These are phyloP conservation scores for Marchantia paleacea DNA, from an alignment of 225 moss, liverwort and hornwort genomes.

Conservation along the genomic window DNA sequence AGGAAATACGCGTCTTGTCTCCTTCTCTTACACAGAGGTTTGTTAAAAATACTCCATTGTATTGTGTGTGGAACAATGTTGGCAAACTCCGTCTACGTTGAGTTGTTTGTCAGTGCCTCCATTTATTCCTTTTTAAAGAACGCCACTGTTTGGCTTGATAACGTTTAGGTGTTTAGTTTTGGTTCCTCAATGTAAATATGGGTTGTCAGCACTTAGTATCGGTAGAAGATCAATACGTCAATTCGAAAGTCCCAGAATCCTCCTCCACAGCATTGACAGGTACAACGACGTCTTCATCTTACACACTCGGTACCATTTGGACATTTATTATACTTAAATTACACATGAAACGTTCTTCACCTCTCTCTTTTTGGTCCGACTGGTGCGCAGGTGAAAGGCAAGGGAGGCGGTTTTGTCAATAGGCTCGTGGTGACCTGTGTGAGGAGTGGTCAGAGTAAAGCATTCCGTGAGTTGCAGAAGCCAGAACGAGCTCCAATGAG, in stretches of 20 bases:
- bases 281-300: background rate
- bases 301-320: background rate
- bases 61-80: no score
- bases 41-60: background rate
- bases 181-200: no score
- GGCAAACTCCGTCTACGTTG: no score
- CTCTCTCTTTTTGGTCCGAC: background rate
- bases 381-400: conserved; percentile 79
- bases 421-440: conserved; percentile 81
- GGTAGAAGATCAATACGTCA: background rate
- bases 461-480: conserved; percentile 84
- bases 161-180: no score
- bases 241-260: background rate
- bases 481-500: conserved; percentile 98
- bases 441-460: conserved; percentile 85
- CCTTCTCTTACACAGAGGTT: conserved; percentile 93
- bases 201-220: no score
- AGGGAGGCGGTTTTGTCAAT: conserved; percentile 94
- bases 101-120: no score
- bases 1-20: conserved; percentile 86
- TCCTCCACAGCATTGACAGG: background rate
- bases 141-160: no score
- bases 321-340: background rate
- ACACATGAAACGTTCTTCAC: background rate
- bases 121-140: no score